phyloP scores from a whole-genome alignment of 78 protist genomes.

The Dictyostelium brefeldianum region DNA sequence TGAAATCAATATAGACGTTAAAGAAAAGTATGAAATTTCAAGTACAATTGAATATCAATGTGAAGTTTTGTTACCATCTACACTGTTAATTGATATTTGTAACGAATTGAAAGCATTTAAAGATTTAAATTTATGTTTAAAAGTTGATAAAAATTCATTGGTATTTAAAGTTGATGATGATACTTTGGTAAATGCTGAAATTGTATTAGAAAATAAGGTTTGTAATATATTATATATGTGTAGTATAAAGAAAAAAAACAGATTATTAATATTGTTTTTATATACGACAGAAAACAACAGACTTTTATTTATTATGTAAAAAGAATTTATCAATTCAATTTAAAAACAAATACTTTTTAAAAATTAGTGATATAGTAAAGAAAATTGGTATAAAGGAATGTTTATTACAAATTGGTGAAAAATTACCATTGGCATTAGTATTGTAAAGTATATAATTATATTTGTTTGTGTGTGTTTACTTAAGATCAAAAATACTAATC shows the following conservation, averaged over 20 bases:
- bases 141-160: not conserved
- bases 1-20: not conserved
- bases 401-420: slow-evolving; percentile 40
- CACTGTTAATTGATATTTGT: slow-evolving; percentile 20
- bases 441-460: too few species aligned
- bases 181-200: slow-evolving; percentile 3
- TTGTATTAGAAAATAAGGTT: slow-evolving; percentile 32
- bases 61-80: slow-evolving; percentile 41
- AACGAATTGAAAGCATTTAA: slow-evolving; percentile 51
- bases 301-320: slow-evolving; percentile 19
- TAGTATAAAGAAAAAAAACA: not conserved
- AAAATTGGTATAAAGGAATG: slow-evolving; percentile 35
- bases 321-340: slow-evolving; percentile 15
- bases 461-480: too few species aligned
- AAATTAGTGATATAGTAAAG: slow-evolving; percentile 19
- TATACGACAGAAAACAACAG: slow-evolving; percentile 29
- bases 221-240: not conserved
- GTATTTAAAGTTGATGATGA: slow-evolving; percentile 1
- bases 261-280: not conserved
- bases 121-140: not conserved
- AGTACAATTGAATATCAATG: not conserved
- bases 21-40: not conserved
- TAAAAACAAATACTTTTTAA: slow-evolving; percentile 29
- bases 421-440: not conserved
- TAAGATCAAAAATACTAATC: too few species aligned